phyloP scores from a whole-genome alignment of 139 green algal genomes.

The Edaphochlamys debaryana region DNA sequence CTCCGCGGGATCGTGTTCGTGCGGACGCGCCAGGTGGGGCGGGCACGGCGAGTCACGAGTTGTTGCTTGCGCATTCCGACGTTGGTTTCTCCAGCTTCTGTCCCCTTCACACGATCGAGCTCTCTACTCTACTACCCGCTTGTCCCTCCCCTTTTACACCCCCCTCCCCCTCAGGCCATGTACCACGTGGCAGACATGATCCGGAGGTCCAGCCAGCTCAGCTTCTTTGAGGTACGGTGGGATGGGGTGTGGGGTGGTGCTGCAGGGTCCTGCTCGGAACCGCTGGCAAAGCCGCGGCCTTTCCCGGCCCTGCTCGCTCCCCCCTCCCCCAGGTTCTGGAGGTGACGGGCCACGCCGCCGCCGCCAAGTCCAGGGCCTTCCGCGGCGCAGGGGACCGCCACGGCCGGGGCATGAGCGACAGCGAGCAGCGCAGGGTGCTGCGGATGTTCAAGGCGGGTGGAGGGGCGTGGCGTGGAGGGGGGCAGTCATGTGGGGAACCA shows the following conservation, averaged over 20 bases:
- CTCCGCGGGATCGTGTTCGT: slow-evolving; percentile 56
- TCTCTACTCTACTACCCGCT: too few relatives aligned
- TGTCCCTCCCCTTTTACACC: not conserved
- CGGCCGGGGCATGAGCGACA: slow-evolving; percentile 29
- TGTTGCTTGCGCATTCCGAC: not conserved
- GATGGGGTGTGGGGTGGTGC: not conserved
- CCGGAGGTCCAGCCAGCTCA: slow-evolving; percentile 10
- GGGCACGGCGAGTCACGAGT: too few relatives aligned
- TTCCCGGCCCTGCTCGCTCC: too few relatives aligned
- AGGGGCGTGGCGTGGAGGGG: not conserved
- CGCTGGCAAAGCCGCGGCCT: too few relatives aligned
- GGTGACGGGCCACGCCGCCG: slow-evolving; percentile 15
- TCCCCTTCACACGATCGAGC: not conserved
- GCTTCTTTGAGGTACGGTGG: not conserved
- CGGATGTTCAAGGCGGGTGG: slow-evolving; percentile 28
- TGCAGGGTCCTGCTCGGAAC: not conserved
- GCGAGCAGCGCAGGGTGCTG: slow-evolving; percentile 36
- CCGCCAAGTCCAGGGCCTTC: too few relatives aligned
- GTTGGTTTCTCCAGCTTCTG: not conserved
- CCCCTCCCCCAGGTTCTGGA: slow-evolving; percentile 1
- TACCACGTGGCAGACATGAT: slow-evolving; percentile 31
- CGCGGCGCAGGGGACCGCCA: not conserved
- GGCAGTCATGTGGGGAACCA: too few relatives aligned
- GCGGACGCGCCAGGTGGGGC: slow-evolving; percentile 25
- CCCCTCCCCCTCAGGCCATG: not conserved